Base-by-base conservation (phyloP, 2,329 filamentous ascomycete species). In the Pseudogymnoascus sp. region DNA sequence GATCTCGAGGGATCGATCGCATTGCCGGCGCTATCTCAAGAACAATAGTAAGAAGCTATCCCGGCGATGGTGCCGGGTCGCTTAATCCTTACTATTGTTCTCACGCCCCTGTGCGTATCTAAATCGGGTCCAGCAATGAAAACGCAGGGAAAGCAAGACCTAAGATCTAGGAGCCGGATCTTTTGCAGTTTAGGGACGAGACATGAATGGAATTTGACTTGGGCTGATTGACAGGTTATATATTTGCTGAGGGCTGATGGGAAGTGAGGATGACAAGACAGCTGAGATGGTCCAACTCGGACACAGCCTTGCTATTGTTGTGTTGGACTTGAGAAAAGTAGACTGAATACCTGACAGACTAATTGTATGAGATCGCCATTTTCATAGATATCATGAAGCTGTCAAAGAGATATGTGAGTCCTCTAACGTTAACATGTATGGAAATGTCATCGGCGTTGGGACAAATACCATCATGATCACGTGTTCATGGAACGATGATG, bases 61-160 rank as follows among this genome's bases (percentile, higher is more conserved):
- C 46, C 28, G 46, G 8, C 25, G 46, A 34, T 34, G 46, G 7
- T 7, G 46, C 25, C n/a, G 28, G 11, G 25, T 56, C 46, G 46
- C 46, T 56, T 56, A 56, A 56, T 56, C 25, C 46, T 53, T 56
- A 56, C 46, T 34, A 56, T 56, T 56, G 46, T 56, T 56, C 46
- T 56, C 25, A 1, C 46, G 46, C 46, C 46, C 46, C 46, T 56
- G 46, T 56, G 46, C 46, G 34, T 56, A 31, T 56, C 25, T 18
- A 31, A 34, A 31, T 34, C 46, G n/a, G 46, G 46, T 56, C 25
- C 8, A 56, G 25, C 46, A 56, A 56, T 56, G n/a, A 56, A 34
- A 56, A 34, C 25, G 25, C 46, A 56, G 46, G 46, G 5, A 56
- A 56, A 56, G 28, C 46, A 56, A 34, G 46, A 56, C 46, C 23